These are phyloP conservation scores for Taiozyma sp. DNA, from an alignment of 1,139 yeast species.

Conservation along the genomic window DNA sequence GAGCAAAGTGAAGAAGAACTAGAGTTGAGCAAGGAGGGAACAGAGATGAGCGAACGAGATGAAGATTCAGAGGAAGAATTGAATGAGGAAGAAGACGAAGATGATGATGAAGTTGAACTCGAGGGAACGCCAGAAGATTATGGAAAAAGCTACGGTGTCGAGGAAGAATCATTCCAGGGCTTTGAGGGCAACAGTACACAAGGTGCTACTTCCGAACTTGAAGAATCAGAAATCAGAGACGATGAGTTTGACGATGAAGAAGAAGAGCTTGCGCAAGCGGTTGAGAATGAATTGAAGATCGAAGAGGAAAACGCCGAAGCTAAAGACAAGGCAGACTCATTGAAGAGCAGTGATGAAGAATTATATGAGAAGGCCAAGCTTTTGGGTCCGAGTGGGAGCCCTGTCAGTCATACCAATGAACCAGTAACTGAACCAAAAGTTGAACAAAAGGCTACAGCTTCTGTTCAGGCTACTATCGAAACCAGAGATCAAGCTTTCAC, in stretches of 20 bases:
- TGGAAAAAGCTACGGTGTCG: not conserved
- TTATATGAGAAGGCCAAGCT: slow-evolving; percentile 8
- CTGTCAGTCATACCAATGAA: not conserved
- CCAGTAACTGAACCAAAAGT: not conserved
- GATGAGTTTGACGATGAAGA: slow-evolving; percentile 1
- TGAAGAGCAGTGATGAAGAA: slow-evolving; percentile 13
- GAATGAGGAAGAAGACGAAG: not conserved
- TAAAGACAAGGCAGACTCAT: slow-evolving; percentile 1
- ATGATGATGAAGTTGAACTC: not conserved
- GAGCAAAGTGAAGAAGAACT: not conserved
- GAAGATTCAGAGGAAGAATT: not conserved
- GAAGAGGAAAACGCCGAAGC: slow-evolving; percentile 5
- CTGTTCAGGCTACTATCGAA: slow-evolving; percentile 2
- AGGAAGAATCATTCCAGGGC: not conserved
- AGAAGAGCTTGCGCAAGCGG: slow-evolving; percentile 1
- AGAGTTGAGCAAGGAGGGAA: not conserved
- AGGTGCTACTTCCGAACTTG: not conserved
- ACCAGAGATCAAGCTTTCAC: slow-evolving; percentile 8
- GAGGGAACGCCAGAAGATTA: not conserved
- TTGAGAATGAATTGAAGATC: slow-evolving; percentile 3
- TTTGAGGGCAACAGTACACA: not conserved
- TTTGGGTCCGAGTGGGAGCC: slow-evolving; percentile 6
- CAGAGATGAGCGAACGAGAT: not conserved
- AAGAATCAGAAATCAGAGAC: not conserved
- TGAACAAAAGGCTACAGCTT: not conserved